Conservation (phyloP, 805 yeast genomes). For the Candida odintsovae region DNA sequence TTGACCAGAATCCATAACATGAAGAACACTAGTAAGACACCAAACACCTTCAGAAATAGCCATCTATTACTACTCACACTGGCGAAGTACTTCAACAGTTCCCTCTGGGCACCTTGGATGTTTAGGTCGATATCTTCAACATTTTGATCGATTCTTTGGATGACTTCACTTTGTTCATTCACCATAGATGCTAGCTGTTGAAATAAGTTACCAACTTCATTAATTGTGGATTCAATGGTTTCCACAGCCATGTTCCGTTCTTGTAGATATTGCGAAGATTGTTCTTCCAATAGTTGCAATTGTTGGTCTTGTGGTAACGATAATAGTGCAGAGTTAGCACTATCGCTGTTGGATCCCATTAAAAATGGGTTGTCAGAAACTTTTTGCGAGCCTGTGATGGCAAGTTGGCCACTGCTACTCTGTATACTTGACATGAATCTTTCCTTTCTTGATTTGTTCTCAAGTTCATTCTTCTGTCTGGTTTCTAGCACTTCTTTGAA, state of each 20-base stretch:
- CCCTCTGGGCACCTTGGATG: conserved; percentile 91
- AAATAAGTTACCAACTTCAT: conserved; percentile 91
- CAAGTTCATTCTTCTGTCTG: conserved; percentile 78
- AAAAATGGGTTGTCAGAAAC: conserved; percentile 33
- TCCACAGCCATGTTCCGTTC: conserved; percentile 89
- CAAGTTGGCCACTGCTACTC: conserved; percentile 14
- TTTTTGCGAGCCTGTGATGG: neutral
- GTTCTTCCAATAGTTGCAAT: conserved; percentile 78
- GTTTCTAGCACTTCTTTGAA: conserved; percentile 85
- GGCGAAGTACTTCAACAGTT: conserved; percentile 83
- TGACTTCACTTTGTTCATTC: conserved; percentile 93
- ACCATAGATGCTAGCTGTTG: conserved; percentile 97
- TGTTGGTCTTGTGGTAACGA: conserved; percentile 86
- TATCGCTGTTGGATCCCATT: conserved; percentile 13
- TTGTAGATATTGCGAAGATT: conserved; percentile 65
- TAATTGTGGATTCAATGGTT: conserved; percentile 93
- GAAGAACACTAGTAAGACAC: conserved; percentile 73
- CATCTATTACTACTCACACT: conserved; percentile 86
- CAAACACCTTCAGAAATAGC: conserved; percentile 86
- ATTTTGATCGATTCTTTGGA: conserved; percentile 91
- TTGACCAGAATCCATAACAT: conserved; percentile 75
- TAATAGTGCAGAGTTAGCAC: conserved; percentile 31
- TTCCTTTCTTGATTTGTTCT: conserved; percentile 76
- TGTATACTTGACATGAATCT: conserved; percentile 56
- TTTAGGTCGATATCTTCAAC: conserved; percentile 90